phyloP scores from a whole-genome alignment of 306 rosid species.

The Lotus japonicus region DNA sequence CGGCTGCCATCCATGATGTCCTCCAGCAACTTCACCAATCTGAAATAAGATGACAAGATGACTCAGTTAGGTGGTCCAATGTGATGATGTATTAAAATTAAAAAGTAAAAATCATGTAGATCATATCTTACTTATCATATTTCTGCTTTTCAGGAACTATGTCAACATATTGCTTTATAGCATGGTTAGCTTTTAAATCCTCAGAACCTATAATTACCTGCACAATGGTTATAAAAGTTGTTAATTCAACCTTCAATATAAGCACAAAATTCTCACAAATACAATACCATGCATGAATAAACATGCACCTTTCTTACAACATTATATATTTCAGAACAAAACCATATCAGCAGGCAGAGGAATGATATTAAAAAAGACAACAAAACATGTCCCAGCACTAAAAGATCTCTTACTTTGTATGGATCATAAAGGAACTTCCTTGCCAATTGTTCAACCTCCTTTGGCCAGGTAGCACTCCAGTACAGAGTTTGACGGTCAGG shows the following conservation, averaged over 20 bases:
- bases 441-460: conserved; percentile 90
- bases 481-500: conserved; percentile 94
- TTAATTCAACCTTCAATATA: conserved; percentile 3
- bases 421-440: conserved; percentile 87
- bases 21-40: conserved; percentile 92
- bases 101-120: conserved; percentile 17
- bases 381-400: conserved; percentile 3
- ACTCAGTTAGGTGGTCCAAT: conserved; percentile 14
- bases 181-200: conserved; percentile 91
- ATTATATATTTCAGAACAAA: neutral
- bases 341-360: neutral
- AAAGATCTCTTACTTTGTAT: conserved; percentile 62
- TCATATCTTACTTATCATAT: conserved; percentile 68
- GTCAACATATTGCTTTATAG: conserved; percentile 85
- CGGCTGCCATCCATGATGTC: conserved; percentile 99
- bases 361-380: neutral
- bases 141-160: conserved; percentile 93
- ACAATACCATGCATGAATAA: neutral
- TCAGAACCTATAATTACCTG: conserved; percentile 89
- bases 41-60: conserved; percentile 28
- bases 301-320: neutral
- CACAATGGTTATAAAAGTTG: conserved; percentile 16
- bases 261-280: neutral
- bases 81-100: neutral
- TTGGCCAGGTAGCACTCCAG: conserved; percentile 99